Conservation (phyloP, 2,329 filamentous ascomycete species). For the Scedosporium boydii region DNA sequence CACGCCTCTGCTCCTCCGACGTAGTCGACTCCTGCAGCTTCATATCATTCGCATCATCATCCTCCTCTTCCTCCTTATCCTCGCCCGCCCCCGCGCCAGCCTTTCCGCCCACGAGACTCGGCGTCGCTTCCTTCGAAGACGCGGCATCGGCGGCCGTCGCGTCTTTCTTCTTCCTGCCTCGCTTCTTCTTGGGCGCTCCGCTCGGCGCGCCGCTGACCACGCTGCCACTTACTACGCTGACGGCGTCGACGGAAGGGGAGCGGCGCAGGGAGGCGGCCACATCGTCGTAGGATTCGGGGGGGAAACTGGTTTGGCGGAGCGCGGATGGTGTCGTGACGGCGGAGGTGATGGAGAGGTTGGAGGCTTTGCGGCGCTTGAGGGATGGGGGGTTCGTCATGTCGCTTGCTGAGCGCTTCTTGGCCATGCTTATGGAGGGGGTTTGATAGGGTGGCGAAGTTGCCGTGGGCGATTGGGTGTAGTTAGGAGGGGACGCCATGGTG, state of each 20-base stretch:
- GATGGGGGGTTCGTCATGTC: constrained; percentile 41
- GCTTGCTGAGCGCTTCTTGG: constrained; percentile 52
- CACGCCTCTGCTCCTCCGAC: constrained; percentile 58
- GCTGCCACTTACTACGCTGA: constrained; percentile 52
- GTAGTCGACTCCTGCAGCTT: constrained; percentile 37
- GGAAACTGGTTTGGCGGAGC: constrained; percentile 73
- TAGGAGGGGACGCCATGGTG: constrained; percentile 46
- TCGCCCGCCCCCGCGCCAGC: constrained; percentile 33
- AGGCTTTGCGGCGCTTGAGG: constrained; percentile 63
- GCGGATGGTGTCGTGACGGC: constrained; percentile 46
- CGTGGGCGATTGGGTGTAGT: constrained; percentile 32
- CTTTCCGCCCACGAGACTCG: constrained; percentile 34
- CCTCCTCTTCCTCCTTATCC: constrained; percentile 42
- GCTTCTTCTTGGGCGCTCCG: constrained; percentile 43
- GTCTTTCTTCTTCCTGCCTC: constrained; percentile 51
- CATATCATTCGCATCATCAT: constrained; percentile 36
- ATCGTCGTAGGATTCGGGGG: constrained; percentile 40
- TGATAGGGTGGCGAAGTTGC: constrained; percentile 47
- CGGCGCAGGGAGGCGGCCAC: constrained; percentile 24
- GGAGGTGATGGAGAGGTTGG: constrained; percentile 47
- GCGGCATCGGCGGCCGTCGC: constrained; percentile 34
- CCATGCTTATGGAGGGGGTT: constrained; percentile 31
- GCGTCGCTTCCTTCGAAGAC: constrained; percentile 28
- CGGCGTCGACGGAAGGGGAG: constrained; percentile 55
- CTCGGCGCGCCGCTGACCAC: constrained; percentile 35